Evolutionary conservation across 768 basidiomycete species (phyloP).

Genomic region (Mycena maculata): DNA sequence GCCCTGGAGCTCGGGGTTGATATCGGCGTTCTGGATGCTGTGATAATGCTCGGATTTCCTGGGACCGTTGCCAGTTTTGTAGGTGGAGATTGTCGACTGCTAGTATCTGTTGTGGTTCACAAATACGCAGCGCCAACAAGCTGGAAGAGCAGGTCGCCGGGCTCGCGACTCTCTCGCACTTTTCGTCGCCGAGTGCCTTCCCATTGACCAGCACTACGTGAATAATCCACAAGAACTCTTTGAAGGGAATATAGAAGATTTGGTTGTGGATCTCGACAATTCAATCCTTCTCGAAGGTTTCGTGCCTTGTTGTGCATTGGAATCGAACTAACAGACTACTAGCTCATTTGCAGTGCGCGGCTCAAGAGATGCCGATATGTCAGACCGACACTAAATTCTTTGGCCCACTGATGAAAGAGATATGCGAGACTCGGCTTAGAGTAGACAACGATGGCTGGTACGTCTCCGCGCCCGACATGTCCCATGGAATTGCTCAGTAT

Average conservation of each 20-base stretch:
- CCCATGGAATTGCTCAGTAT: background rate
- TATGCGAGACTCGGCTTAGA: constrained; percentile 71
- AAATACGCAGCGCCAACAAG: constrained; percentile 79
- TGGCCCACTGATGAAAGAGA: constrained; percentile 64
- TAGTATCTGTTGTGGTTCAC: background rate
- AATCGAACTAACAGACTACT: constrained; percentile 11
- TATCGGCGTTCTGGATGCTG: constrained; percentile 88
- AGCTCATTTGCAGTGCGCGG: constrained; percentile 91
- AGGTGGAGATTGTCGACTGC: constrained; percentile 35
- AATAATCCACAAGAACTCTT: constrained; percentile 78
- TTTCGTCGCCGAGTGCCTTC: constrained; percentile 69
- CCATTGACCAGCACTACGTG: constrained; percentile 82
- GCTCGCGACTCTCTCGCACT: constrained; percentile 78
- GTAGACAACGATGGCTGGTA: constrained; percentile 88
- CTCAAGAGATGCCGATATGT: constrained; percentile 84
- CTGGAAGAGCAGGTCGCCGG: constrained; percentile 87
- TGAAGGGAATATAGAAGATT: constrained; percentile 67
- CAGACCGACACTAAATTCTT: constrained; percentile 78
- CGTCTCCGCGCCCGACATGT: constrained; percentile 30
- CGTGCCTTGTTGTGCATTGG: background rate
- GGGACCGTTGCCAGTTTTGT: constrained; percentile 85
- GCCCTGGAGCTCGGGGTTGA: constrained; percentile 94
- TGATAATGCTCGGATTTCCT: constrained; percentile 91
- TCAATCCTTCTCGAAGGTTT: constrained; percentile 76
- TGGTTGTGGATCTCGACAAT: constrained; percentile 79